phyloP scores from a whole-genome alignment of 768 basidiomycete species.

The Tricholoma sp. region DNA sequence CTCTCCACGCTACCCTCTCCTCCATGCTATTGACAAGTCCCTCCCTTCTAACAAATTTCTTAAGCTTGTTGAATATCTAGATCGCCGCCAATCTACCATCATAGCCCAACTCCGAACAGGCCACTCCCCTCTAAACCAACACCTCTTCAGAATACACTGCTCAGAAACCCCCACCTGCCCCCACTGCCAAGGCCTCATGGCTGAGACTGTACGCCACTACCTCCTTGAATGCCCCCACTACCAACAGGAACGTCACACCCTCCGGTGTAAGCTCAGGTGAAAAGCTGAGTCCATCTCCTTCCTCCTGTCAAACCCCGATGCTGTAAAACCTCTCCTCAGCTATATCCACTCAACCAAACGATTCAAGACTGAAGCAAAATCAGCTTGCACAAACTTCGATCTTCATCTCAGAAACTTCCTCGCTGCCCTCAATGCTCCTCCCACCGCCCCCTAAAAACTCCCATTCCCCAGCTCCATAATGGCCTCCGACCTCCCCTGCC shows the following conservation, averaged over 20 bases:
- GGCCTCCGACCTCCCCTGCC: no score
- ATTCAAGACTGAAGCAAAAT: no score
- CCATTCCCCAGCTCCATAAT: no score
- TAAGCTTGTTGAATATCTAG: background rate
- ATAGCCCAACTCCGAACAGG: background rate
- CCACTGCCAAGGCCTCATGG: slow-evolving; percentile 6
- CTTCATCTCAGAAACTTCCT: no score
- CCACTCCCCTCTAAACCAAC: background rate
- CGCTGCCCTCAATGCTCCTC: no score
- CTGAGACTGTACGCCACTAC: slow-evolving; percentile 4
- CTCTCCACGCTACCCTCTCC: background rate
- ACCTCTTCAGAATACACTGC: background rate
- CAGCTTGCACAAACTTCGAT: no score
- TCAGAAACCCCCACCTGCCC: slow-evolving; percentile 15
- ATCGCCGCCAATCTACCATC: no score
- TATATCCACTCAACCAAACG: no score
- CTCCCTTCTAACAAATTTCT: background rate
- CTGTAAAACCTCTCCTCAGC: no score
- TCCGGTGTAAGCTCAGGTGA: background rate
- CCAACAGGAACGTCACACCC: background rate
- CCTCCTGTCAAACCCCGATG: no score
- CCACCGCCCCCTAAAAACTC: no score
- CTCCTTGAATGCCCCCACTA: slow-evolving; percentile 8
- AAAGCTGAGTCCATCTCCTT: no score
- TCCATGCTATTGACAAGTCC: background rate